Conservation (phyloP, 257 asterid species). For the Scutellaria minor region DNA sequence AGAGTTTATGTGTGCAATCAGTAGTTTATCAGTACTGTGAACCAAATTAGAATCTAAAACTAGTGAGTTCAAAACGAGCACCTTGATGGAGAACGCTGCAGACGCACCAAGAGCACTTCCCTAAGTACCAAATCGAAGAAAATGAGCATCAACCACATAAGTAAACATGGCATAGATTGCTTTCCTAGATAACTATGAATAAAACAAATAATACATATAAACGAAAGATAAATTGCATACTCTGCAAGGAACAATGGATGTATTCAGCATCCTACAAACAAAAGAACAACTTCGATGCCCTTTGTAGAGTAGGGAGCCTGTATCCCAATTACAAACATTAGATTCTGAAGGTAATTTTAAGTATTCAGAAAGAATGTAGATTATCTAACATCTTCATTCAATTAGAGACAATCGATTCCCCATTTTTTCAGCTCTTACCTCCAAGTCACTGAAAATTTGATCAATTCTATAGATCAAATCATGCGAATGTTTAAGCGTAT, state of each 20-base stretch:
- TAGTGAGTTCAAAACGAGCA: neutral
- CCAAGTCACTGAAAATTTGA: constrained; percentile 2
- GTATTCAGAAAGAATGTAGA: neutral
- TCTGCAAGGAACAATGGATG: constrained; percentile 39
- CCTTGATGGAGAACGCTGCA: constrained; percentile 18
- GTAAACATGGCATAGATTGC: neutral
- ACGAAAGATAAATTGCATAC: constrained; percentile 34
- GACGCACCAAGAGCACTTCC: constrained; percentile 27
- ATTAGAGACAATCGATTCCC: neutral
- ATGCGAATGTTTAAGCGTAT: too few species aligned
- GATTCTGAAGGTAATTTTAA: neutral
- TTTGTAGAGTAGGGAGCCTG: neutral
- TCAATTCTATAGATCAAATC: neutral
- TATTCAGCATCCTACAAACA: constrained; percentile 44
- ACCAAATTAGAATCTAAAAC: neutral
- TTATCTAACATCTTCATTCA: neutral
- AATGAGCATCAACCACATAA: neutral
- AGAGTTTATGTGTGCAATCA: too few species aligned
- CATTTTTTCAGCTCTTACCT: neutral
- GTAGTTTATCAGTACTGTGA: neutral
- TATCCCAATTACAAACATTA: neutral
- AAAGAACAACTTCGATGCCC: constrained; percentile 8
- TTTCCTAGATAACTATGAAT: neutral
- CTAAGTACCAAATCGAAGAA: constrained; percentile 16
- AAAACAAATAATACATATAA: neutral